Evolutionary conservation across 1,284 basidiomycete species (phyloP).

Genomic region (Pseudozyma hubeiensis): DNA sequence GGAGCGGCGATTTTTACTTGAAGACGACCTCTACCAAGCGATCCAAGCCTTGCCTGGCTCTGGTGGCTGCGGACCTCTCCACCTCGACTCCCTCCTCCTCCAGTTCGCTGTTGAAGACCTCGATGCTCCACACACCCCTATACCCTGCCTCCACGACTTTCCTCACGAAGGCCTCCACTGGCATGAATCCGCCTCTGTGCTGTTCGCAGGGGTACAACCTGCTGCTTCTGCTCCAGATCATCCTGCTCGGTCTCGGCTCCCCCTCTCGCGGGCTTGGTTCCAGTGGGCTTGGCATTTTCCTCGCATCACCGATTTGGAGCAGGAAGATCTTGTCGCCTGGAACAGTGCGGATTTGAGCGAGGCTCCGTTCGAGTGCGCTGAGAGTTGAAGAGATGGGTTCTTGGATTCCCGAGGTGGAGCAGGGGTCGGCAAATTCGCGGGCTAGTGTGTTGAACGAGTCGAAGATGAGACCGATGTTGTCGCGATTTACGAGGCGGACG

Average conservation of each 20-base stretch:
- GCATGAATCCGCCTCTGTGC: slow-evolving; percentile 65
- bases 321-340: slow-evolving; percentile 32
- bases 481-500: slow-evolving; percentile 52
- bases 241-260: slow-evolving; percentile 63
- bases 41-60: slow-evolving; percentile 43
- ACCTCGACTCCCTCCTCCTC: slow-evolving; percentile 35
- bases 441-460: slow-evolving; percentile 69
- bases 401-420: slow-evolving; percentile 22
- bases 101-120: slow-evolving; percentile 68
- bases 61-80: slow-evolving; percentile 48
- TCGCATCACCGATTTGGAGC: slow-evolving; percentile 40
- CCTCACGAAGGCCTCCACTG: slow-evolving; percentile 63
- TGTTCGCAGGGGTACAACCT: slow-evolving; percentile 68
- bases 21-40: slow-evolving; percentile 21
- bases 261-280: slow-evolving; percentile 47
- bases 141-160: slow-evolving; percentile 64
- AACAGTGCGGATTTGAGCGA: not conserved
- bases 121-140: slow-evolving; percentile 65
- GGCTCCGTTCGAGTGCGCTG: not conserved
- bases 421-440: slow-evolving; percentile 64
- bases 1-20: not conserved
- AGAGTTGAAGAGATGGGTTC: slow-evolving; percentile 2
- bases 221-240: slow-evolving; percentile 67
- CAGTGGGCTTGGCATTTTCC: slow-evolving; percentile 8
- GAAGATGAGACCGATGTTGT: slow-evolving; percentile 68